Conservation (phyloP, 495 filamentous ascomycete species). For the Tirmania nivea region DNA sequence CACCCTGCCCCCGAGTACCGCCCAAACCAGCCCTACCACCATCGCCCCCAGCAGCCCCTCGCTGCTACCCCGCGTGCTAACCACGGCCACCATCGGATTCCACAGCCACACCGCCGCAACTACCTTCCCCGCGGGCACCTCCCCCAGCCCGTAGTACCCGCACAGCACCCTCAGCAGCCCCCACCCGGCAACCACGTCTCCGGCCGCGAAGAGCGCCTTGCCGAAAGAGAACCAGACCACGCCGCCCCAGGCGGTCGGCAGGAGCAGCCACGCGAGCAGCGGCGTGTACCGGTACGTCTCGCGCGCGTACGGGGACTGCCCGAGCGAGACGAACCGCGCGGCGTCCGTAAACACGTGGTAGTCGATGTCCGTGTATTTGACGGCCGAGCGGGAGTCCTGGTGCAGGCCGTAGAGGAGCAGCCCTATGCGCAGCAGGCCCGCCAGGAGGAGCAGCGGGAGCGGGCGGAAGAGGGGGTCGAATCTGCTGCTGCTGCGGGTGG, state of each 20-base stretch:
- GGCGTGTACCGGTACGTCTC: constrained; percentile 97
- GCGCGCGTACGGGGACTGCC: constrained; percentile 52
- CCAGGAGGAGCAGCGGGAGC: constrained; percentile 16
- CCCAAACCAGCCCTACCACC: constrained; percentile 59
- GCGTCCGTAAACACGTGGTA: constrained; percentile 99
- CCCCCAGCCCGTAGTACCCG: constrained; percentile 25
- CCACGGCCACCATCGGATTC: constrained; percentile 95
- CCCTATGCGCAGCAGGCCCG: constrained; percentile 40
- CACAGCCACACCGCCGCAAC: constrained; percentile 65
- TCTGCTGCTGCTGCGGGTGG: neutral
- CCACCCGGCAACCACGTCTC: constrained; percentile 73
- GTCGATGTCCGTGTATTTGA: constrained; percentile 98
- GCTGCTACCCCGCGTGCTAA: constrained; percentile 80
- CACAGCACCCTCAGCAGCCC: constrained; percentile 47
- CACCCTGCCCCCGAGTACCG: constrained; percentile 35
- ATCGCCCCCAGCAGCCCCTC: constrained; percentile 76
- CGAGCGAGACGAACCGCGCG: constrained; percentile 41
- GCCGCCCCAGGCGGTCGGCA: constrained; percentile 48
- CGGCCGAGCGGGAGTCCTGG: constrained; percentile 70
- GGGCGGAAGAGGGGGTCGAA: neutral
- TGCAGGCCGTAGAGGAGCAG: constrained; percentile 71
- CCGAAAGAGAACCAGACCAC: constrained; percentile 58
- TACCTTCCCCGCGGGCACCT: constrained; percentile 40
- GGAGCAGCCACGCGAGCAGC: constrained; percentile 66
- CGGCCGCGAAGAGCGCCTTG: constrained; percentile 64